phyloP scores from a whole-genome alignment of 768 basidiomycete genomes.

The Ephemerocybe angulata region DNA sequence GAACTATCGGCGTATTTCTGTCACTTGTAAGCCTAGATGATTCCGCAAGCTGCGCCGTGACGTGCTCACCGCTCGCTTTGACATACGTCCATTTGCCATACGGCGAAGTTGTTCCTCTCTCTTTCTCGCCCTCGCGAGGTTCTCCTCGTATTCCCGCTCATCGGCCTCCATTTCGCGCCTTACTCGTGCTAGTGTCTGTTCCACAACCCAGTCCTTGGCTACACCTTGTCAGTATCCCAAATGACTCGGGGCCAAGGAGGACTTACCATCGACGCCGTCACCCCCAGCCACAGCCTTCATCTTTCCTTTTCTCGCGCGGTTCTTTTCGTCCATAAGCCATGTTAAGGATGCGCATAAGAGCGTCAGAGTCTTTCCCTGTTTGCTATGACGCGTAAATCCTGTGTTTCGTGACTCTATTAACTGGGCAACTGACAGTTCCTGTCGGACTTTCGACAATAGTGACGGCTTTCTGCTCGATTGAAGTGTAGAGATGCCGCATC shows the following conservation, averaged over 20 bases:
- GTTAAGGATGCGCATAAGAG: slow-evolving; percentile 72
- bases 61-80: slow-evolving; percentile 55
- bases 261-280: slow-evolving; percentile 27
- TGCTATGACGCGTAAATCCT: background rate
- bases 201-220: slow-evolving; percentile 75
- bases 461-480: slow-evolving; percentile 72
- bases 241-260: background rate
- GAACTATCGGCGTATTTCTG: slow-evolving; percentile 13
- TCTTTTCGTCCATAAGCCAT: slow-evolving; percentile 70
- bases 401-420: background rate
- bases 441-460: slow-evolving; percentile 88
- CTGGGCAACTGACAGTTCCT: slow-evolving; percentile 59
- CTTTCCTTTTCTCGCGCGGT: slow-evolving; percentile 65
- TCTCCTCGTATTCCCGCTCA: slow-evolving; percentile 60
- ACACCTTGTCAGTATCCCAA: slow-evolving; percentile 1
- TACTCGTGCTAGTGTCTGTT: slow-evolving; percentile 65
- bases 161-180: slow-evolving; percentile 63
- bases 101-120: slow-evolving; percentile 55
- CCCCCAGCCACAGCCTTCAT: slow-evolving; percentile 39
- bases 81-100: slow-evolving; percentile 51
- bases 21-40: background rate
- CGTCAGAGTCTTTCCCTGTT: slow-evolving; percentile 82
- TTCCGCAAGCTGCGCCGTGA: background rate
- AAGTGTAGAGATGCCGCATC: slow-evolving; percentile 82
- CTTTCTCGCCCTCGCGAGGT: slow-evolving; percentile 56